Conservation (phyloP, 179 eudicot species). For the Camellia oleifera region DNA sequence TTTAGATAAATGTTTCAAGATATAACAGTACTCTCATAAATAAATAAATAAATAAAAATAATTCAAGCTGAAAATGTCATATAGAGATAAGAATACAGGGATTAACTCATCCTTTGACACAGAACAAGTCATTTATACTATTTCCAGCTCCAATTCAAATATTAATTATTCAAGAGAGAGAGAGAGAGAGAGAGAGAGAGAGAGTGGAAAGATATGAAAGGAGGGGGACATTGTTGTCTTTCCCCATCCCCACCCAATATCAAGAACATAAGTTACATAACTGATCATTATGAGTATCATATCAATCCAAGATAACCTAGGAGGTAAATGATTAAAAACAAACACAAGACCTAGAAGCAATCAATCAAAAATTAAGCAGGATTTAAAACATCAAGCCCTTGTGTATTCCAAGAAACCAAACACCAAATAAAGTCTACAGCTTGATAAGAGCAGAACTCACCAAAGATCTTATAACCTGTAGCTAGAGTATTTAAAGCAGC, state of each 20-base stretch:
- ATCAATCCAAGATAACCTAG: conserved; percentile 14
- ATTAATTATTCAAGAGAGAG: not conserved
- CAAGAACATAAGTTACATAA: conserved; percentile 30
- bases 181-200: conserved; percentile 1
- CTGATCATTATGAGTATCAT: conserved; percentile 18
- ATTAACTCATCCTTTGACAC: not conserved
- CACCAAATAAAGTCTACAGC: too few relatives aligned
- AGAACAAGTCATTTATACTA: not conserved
- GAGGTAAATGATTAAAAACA: conserved; percentile 13
- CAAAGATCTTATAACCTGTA: too few relatives aligned
- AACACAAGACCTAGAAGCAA: too few relatives aligned
- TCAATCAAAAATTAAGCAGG: too few relatives aligned
- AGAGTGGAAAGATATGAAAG: too few relatives aligned
- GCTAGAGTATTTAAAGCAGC: too few relatives aligned
- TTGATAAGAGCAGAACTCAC: too few relatives aligned
- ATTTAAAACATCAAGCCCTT: too few relatives aligned
- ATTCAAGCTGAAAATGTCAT: not conserved
- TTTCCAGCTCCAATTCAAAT: not conserved
- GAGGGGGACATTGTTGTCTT: conserved; percentile 32
- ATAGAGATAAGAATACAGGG: not conserved
- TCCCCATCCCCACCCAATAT: conserved; percentile 15
- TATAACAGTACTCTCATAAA: not conserved
- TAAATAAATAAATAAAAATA: not conserved
- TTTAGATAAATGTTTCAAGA: not conserved
- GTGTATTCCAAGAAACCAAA: too few relatives aligned